Base-by-base conservation (phyloP, 2,329 filamentous ascomycete genomes). In the Gliomastix tumulicola region DNA sequence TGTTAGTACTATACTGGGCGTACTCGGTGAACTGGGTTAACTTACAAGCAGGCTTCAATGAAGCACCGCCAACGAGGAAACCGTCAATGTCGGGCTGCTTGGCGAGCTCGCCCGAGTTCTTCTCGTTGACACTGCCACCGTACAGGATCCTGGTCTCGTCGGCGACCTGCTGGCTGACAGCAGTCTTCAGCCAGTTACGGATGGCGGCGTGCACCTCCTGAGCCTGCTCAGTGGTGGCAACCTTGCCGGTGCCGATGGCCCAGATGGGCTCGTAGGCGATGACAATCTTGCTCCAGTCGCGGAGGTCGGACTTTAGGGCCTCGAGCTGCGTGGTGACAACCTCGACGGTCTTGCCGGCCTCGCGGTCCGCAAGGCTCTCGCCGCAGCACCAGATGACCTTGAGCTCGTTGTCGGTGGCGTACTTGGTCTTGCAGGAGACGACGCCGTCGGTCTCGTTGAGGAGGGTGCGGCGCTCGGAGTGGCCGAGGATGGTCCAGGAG, bases 231-330 rank as follows among this genome's bases (percentile, higher is more conserved):
- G 81, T 88, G 45, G 82, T 84, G 51, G 88, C 88, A 48, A 94
- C 88, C 73, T 92, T 94, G 65, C 92, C 92, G 49, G 92, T 97
- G 51, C 90, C 90, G 51, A 81, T 84, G 60, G 79, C 88, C 90
- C 92, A 98, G 74, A 98, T 94, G 56, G 92, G 92, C 78, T 98
- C 92, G 68, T 98, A 98, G 56, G 92, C 92, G 55, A 98, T 77
- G 60, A 98, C 92, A 47, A 98, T 78, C 73, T 92, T 92, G 56
- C 72, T 77, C 92, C 92, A 98, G 70, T 95, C 86, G 53, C 78
- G 69, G 57, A 87, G 69, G 71, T 84, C 73, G 53, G 69, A 65
- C 62, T 88, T 82, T 47, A 90, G 86, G 47, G 88, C 88, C 46
- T 79, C 76, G 53, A 98, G 78, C 74, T 98, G 92, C 48, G 68